Conservation (phyloP, 1,139 yeast genomes). For the Suhomyces wounanorum region DNA sequence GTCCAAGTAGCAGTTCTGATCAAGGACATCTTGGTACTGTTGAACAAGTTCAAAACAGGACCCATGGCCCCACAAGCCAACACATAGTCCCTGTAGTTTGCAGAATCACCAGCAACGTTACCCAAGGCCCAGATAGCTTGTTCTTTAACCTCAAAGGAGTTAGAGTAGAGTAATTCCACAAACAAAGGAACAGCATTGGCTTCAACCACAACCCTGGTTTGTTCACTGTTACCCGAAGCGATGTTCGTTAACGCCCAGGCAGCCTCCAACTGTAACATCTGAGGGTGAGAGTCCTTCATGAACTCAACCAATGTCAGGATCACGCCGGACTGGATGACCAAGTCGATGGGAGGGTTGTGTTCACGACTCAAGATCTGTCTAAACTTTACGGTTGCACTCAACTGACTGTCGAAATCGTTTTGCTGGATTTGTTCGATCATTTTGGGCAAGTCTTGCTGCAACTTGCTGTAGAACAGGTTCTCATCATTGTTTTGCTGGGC, state of each 20-base stretch:
- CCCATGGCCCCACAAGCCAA: slow-evolving; percentile 83
- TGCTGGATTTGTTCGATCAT: slow-evolving; percentile 85
- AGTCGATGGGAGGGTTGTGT: slow-evolving; percentile 95
- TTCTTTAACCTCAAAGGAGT: slow-evolving; percentile 89
- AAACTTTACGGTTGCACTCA: slow-evolving; percentile 88
- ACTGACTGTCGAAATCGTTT: slow-evolving; percentile 74
- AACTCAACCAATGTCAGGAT: slow-evolving; percentile 88
- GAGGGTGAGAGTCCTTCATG: slow-evolving; percentile 76
- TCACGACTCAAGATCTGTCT: slow-evolving; percentile 93
- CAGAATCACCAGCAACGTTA: slow-evolving; percentile 97
- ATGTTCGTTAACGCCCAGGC: slow-evolving; percentile 99
- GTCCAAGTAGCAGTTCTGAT: slow-evolving; percentile 99
- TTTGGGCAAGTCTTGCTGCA: slow-evolving; percentile 77
- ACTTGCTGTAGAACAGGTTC: slow-evolving; percentile 52
- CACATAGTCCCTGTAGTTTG: slow-evolving; percentile 86
- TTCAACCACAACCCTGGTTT: slow-evolving; percentile 87
- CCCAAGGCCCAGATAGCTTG: slow-evolving; percentile 99
- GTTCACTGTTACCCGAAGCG: slow-evolving; percentile 92
- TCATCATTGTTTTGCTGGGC: slow-evolving; percentile 47
- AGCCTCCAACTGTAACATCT: slow-evolving; percentile 92
- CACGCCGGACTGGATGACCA: slow-evolving; percentile 90
- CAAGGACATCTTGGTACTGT: slow-evolving; percentile 79
- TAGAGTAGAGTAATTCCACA: slow-evolving; percentile 77
- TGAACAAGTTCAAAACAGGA: slow-evolving; percentile 79
- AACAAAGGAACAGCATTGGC: slow-evolving; percentile 93